phyloP scores from a whole-genome alignment of 192 early-diverging fungal species.

The Backusella macrospora region DNA sequence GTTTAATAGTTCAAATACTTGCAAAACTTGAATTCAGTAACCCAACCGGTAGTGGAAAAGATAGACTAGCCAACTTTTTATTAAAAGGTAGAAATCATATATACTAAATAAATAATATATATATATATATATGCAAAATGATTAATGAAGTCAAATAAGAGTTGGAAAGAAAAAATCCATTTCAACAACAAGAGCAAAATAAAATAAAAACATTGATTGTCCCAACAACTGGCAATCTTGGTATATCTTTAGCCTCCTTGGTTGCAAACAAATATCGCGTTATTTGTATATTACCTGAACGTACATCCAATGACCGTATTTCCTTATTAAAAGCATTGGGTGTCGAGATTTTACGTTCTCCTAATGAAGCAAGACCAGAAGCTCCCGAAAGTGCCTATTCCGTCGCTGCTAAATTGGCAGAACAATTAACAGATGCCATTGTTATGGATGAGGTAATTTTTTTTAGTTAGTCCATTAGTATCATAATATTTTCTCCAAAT shows the following conservation, averaged over 20 bases:
- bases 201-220: constrained; percentile 59
- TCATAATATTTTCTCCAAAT: too few relatives aligned
- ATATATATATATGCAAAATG: too few relatives aligned
- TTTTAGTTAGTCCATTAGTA: too few relatives aligned
- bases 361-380: constrained; percentile 65
- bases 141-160: too few relatives aligned
- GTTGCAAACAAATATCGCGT: constrained; percentile 49
- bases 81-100: constrained; percentile 30
- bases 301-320: constrained; percentile 72
- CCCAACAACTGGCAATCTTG: constrained; percentile 74
- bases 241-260: constrained; percentile 65
- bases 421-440: constrained; percentile 50
- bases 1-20: constrained; percentile 61
- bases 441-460: constrained; percentile 65
- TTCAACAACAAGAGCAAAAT: neutral
- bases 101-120: neutral
- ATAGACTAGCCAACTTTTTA: constrained; percentile 67
- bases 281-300: constrained; percentile 67
- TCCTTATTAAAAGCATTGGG: constrained; percentile 65
- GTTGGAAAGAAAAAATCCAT: neutral
- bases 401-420: constrained; percentile 59
- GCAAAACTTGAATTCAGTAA: constrained; percentile 81
- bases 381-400: constrained; percentile 67
- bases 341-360: constrained; percentile 71
- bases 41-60: constrained; percentile 71